These are phyloP conservation scores for Xylaria sp. DNA, from an alignment of 2,329 filamentous ascomycete species.

Conservation along the genomic window DNA sequence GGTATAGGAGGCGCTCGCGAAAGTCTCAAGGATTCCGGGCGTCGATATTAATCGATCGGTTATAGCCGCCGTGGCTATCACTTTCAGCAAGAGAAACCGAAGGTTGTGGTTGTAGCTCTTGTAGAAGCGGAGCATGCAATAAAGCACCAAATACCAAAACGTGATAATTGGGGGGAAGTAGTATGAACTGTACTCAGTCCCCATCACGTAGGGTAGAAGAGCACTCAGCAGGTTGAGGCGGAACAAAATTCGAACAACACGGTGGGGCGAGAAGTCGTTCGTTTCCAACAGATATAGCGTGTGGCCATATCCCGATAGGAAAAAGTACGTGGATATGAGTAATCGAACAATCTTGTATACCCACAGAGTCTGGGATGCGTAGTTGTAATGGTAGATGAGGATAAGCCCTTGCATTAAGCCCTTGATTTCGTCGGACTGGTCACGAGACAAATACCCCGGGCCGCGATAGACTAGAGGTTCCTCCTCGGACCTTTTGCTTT, in stretches of 20 bases:
- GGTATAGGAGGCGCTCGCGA: conserved; percentile 42
- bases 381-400: conserved; percentile 60
- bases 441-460: conserved; percentile 51
- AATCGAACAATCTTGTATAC: conserved; percentile 59
- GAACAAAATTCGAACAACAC: conserved; percentile 56
- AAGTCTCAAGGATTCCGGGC: conserved; percentile 46
- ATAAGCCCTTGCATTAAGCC: conserved; percentile 65
- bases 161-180: conserved; percentile 61
- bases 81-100: conserved; percentile 49
- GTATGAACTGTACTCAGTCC: conserved; percentile 58
- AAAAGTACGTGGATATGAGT: conserved; percentile 60
- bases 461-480: conserved; percentile 24
- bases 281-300: conserved; percentile 60
- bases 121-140: conserved; percentile 50
- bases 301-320: conserved; percentile 65
- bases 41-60: conserved; percentile 38
- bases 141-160: conserved; percentile 66
- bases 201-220: conserved; percentile 57
- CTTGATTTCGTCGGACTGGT: conserved; percentile 67
- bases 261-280: conserved; percentile 57
- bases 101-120: conserved; percentile 46
- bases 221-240: conserved; percentile 60
- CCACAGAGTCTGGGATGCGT: conserved; percentile 51
- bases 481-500: conserved; percentile 15
- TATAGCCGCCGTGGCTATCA: conserved; percentile 46